Conservation (phyloP, 345 rosid species). For the Aethionema arabicum region DNA sequence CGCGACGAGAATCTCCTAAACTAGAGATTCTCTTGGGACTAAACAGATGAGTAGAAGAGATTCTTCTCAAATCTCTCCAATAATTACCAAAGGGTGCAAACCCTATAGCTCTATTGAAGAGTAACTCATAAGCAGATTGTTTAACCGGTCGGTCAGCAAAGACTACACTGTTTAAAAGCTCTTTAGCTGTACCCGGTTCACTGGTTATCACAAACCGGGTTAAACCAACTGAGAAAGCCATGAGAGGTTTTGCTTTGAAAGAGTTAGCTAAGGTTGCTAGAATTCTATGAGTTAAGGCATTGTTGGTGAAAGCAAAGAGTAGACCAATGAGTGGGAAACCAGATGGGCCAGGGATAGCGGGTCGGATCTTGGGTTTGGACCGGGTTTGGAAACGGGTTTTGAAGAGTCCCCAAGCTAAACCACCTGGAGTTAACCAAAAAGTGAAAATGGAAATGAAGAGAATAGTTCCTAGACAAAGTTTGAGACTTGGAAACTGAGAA, state of each 20-base stretch:
- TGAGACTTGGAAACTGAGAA: constrained; percentile 17
- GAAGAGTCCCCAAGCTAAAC: constrained; percentile 61
- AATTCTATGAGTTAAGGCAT: constrained; percentile 51
- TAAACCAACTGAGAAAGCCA: constrained; percentile 76
- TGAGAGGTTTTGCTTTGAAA: constrained; percentile 45
- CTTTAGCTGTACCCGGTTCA: constrained; percentile 63
- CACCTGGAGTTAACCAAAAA: constrained; percentile 54
- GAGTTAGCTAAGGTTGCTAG: constrained; percentile 44
- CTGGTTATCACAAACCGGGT: constrained; percentile 71
- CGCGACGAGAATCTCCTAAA: constrained; percentile 37
- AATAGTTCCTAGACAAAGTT: constrained; percentile 27
- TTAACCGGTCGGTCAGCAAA: constrained; percentile 82
- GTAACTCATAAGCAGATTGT: constrained; percentile 80
- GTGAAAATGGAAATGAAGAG: constrained; percentile 36
- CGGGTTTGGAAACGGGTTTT: constrained; percentile 31
- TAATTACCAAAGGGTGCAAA: constrained; percentile 80
- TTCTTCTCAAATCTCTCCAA: constrained; percentile 80
- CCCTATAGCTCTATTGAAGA: constrained; percentile 85
- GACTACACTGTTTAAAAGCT: constrained; percentile 68
- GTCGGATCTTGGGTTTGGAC: background rate
- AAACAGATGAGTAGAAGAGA: constrained; percentile 63
- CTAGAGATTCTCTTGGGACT: constrained; percentile 46
- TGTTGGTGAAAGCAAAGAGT: constrained; percentile 43
- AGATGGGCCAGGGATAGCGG: constrained; percentile 63
- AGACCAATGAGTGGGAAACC: constrained; percentile 65